Conservation (phyloP, 179 eudicot species). For the Amaranthus tricolor region DNA sequence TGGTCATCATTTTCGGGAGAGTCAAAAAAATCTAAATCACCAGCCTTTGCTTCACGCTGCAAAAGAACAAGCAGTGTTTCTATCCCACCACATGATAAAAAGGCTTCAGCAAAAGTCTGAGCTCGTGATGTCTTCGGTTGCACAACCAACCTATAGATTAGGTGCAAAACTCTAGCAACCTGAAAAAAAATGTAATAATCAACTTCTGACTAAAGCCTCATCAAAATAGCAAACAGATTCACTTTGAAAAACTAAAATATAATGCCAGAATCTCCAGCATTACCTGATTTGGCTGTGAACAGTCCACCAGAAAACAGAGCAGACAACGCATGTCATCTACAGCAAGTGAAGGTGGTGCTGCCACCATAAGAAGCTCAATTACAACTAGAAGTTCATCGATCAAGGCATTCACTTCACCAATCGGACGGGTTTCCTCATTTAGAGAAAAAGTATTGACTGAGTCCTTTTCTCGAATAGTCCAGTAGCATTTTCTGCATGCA, state of each 20-base stretch:
- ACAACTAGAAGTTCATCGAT: slow-evolving; percentile 93
- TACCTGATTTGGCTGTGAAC: slow-evolving; percentile 98
- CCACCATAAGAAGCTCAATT: slow-evolving; percentile 81
- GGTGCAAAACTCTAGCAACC: slow-evolving; percentile 95
- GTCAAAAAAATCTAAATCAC: slow-evolving; percentile 52
- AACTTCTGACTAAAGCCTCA: slow-evolving; percentile 6
- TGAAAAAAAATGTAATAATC: slow-evolving; percentile 35
- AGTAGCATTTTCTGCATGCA: slow-evolving; percentile 97
- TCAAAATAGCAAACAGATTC: slow-evolving; percentile 12
- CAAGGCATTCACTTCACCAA: slow-evolving; percentile 96
- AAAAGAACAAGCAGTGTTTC: slow-evolving; percentile 95
- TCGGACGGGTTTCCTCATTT: slow-evolving; percentile 61
- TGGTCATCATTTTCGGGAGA: slow-evolving; percentile 37
- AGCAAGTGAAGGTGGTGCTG: slow-evolving; percentile 79
- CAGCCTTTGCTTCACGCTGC: slow-evolving; percentile 89
- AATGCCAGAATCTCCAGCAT: neutral
- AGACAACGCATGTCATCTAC: slow-evolving; percentile 83
- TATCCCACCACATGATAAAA: slow-evolving; percentile 89
- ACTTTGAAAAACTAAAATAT: neutral
- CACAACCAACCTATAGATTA: slow-evolving; percentile 89
- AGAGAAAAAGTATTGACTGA: slow-evolving; percentile 75
- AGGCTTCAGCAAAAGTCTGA: slow-evolving; percentile 85
- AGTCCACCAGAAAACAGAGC: slow-evolving; percentile 90
- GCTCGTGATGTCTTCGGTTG: slow-evolving; percentile 94
- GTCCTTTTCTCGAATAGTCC: slow-evolving; percentile 78